Conservation (phyloP, 2,329 filamentous ascomycete species). For the Verticillium alfalfae region DNA sequence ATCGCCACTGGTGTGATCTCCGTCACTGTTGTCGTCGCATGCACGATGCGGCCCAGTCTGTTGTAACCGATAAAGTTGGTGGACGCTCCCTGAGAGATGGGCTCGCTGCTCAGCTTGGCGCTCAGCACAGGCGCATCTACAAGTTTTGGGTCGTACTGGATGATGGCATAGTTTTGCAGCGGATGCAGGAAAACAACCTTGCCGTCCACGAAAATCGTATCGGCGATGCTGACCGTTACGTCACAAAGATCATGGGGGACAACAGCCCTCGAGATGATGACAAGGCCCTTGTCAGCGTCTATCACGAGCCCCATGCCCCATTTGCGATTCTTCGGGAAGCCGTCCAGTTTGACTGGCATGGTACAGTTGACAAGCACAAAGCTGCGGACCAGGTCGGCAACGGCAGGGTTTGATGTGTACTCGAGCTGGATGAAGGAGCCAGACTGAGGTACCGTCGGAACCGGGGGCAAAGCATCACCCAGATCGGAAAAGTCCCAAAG, state of each 20-base stretch:
- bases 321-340: conserved; percentile 91
- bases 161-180: conserved; percentile 91
- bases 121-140: conserved; percentile 93
- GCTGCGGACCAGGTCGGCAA: conserved; percentile 89
- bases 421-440: conserved; percentile 91
- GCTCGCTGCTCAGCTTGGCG: conserved; percentile 73
- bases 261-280: conserved; percentile 88
- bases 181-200: conserved; percentile 96
- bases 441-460: conserved; percentile 65
- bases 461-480: conserved; percentile 71
- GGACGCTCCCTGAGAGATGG: conserved; percentile 86
- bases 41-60: conserved; percentile 86
- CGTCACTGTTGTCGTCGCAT: conserved; percentile 89
- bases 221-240: conserved; percentile 91
- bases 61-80: conserved; percentile 99
- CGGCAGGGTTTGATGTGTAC: conserved; percentile 79
- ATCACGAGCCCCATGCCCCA: conserved; percentile 97
- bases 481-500: conserved; percentile 93
- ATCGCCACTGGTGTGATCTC: conserved; percentile 97
- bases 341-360: conserved; percentile 94
- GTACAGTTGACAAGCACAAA: conserved; percentile 91
- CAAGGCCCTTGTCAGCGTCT: conserved; percentile 90
- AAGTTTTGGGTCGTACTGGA: conserved; percentile 88
- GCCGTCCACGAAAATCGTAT: conserved; percentile 89
- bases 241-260: conserved; percentile 97